Evolutionary conservation across 2,329 filamentous ascomycete species (phyloP), one percentile per base, ranked within the genome.

Genomic region (Aureobasidium namibiae): DNA sequence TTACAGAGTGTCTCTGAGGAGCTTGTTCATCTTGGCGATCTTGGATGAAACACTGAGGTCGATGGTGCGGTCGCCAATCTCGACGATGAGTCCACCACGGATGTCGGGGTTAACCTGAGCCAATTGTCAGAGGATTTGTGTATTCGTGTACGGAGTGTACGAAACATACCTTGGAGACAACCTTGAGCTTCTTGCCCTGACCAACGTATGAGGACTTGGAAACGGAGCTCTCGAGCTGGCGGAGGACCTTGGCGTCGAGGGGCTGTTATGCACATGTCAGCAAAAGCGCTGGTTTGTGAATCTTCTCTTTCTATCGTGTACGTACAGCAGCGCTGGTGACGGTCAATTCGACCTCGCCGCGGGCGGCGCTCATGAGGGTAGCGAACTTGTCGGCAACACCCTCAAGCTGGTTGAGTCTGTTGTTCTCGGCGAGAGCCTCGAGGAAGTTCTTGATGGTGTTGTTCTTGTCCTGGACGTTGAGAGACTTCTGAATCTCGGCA

Each of bases 21-120:
- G 87, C 88, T 97, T 99, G 90, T 99, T 99, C 85, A 99, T 90
- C 86, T 91, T 95, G 75, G 89, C 84, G 77, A 99, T 88, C 84
- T 92, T 95, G 75, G 89, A 82, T 52, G 92, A 92, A 72, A 99
- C 92, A 78, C 88, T 94, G 68, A 96, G 88, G 79, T 99, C 94
- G 73, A 99, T 96, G 75, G 92, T 97, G 73, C 92, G 89, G 83
- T 97, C 92, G 71, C 92, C 92, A 68, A 97, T 88, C 80, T 97
- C 92, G 72, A 99, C 92, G 66, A 99, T 78, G 67, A 99, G 86
- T 63, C 94, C 94, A 67, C 94, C 94, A 66, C 95, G 78, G 72
- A 99, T 92, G 61, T 97, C 92, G 63, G 92, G 83, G 84, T 96
- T 94, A 76, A 97, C 89, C 89, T 91, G 65, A 31, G 29, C 26